Base-by-base conservation (phyloP, 495 filamentous ascomycete genomes). In the Lasiosphaeria ovina region DNA sequence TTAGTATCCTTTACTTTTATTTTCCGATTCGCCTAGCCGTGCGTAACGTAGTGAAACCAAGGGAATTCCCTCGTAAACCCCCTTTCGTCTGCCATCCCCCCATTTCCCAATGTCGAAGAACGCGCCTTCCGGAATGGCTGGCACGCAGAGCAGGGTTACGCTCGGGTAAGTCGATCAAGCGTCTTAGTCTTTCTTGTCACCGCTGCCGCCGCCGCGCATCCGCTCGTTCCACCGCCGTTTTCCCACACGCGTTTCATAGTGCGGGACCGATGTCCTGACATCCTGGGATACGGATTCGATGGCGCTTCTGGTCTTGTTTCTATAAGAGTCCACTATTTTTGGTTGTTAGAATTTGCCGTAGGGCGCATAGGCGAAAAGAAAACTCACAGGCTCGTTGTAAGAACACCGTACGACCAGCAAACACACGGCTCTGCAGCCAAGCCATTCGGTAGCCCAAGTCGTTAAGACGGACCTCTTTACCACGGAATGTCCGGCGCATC, bases 401-500 rank as follows among this genome's bases (percentile, higher is more conserved):
- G 70, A 98, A 98, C 62, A 97, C 79, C 51, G 86, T 90, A 66
- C 91, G 81, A 4, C 86, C 88, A 14, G 90, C 83, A 76, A 97
- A 97, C 1, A 91, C 87, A 49, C 93, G 81, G 69, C 91, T 92
- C 74, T 97, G 93, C 53, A 89, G 85, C 94, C 94, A 98, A 48
- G 89, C 90, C 87, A 98, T 95, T 14, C 93, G 84, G 68, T 95
- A 97, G 0, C 92, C 94, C 51, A 98, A 71, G 68, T 98, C 92
- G 67, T 98, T 98, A 62, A 98, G 70, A 52, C 89, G 77, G 4
- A 92, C 83, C 69, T 98, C 93, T 74, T 91, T 93, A 47, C 78
- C 83, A 52, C 89, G 84, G 54, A 84, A 82, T 47, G 79, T 75
- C 56, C 81, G 81, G 17, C 85, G 85, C 62, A 92, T 81, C 48